A percentile compares a stretch with the other conserved stretches of the same genome.
Evolutionary conservation across 78 protist genomes (phyloP).

Genomic region (Isochrysis galbana): DNA sequence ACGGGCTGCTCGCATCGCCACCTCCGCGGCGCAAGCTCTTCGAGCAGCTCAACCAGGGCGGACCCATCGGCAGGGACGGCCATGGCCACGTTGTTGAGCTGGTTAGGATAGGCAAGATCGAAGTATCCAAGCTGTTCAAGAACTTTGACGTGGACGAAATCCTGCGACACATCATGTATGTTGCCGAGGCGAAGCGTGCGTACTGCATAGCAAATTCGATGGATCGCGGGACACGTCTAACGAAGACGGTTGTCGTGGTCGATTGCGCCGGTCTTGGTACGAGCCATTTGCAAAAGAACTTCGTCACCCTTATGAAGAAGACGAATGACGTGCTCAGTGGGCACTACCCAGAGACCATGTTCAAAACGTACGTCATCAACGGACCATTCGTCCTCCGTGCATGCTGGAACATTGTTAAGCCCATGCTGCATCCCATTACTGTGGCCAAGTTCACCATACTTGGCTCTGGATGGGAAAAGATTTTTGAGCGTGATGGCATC

Average conservation of each 20-base stretch:
- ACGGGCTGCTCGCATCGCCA: neutral
- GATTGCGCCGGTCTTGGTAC: neutral
- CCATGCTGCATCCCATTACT: neutral
- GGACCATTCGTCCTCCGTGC: neutral
- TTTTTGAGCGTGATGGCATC: neutral
- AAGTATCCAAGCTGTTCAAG: neutral
- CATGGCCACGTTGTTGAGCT: neutral
- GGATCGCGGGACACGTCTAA: neutral
- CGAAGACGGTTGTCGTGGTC: neutral
- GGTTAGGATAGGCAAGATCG: neutral
- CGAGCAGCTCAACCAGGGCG: neutral
- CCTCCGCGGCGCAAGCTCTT: neutral
- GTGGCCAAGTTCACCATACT: neutral
- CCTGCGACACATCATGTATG: neutral
- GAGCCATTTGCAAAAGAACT: neutral
- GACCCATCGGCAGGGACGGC: neutral
- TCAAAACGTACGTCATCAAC: neutral
- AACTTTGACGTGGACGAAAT: neutral
- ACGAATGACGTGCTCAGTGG: neutral
- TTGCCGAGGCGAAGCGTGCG: neutral
- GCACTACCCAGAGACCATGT: neutral
- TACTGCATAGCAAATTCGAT: neutral
- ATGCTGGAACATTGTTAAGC: neutral
- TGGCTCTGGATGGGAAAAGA: neutral
- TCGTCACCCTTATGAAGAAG: neutral